These are phyloP conservation scores for Lactarius hatsudake DNA, from an alignment of 768 basidiomycete genomes.

Conservation along the genomic window DNA sequence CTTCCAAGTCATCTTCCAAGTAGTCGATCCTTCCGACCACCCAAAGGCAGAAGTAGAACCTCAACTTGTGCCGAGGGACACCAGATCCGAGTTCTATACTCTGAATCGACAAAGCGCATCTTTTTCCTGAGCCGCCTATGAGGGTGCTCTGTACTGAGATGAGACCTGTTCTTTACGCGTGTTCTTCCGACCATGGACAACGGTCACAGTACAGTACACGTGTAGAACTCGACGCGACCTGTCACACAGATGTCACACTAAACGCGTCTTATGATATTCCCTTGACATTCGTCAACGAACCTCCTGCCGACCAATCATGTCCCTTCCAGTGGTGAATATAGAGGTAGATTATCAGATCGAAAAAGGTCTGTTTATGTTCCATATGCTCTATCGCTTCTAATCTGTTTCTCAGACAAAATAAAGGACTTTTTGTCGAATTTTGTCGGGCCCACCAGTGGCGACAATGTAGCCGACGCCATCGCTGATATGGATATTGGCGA, in stretches of 20 bases:
- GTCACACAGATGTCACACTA: conserved; percentile 4
- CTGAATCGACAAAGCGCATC: not conserved
- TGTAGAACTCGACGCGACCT: conserved; percentile 1
- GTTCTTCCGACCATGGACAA: not conserved
- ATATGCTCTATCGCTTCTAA: not conserved
- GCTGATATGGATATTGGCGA: conserved; percentile 70
- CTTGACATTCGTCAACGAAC: too few relatives aligned
- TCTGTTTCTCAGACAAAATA: conserved; percentile 53
- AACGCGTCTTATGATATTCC: conserved; percentile 23
- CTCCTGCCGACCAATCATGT: conserved; percentile 45
- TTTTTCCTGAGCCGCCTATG: conserved; percentile 38
- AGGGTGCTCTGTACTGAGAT: too few relatives aligned
- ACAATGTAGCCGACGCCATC: conserved; percentile 65
- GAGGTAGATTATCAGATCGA: conserved; percentile 68
- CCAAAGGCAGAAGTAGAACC: conserved; percentile 15
- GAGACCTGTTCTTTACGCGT: conserved; percentile 29
- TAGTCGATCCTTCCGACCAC: conserved; percentile 17
- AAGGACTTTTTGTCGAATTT: conserved; percentile 69
- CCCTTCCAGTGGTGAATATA: conserved; percentile 59
- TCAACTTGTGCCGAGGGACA: conserved; percentile 10
- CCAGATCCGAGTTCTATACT: not conserved
- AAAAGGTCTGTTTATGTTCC: conserved; percentile 47
- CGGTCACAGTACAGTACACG: too few relatives aligned
- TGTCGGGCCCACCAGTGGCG: conserved; percentile 55
- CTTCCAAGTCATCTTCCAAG: too few relatives aligned